Percentiles rank a stretch among this genome's conserved stretches.
phyloP scores from a whole-genome alignment of 345 rosid species.

The Eucalyptus tenuipes region DNA sequence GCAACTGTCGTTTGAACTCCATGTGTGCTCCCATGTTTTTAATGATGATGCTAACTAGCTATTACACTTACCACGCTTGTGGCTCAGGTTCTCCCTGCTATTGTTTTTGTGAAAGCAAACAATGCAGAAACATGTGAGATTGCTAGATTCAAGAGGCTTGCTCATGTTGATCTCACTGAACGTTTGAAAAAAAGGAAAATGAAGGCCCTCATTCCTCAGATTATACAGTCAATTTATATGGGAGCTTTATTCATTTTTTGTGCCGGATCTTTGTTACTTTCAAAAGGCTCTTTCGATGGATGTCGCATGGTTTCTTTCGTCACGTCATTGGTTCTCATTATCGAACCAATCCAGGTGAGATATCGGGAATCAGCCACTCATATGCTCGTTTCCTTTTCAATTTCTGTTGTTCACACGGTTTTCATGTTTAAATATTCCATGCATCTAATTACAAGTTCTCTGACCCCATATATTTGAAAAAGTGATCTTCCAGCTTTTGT shows the following conservation, averaged over 20 bases:
- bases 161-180: conserved; percentile 43
- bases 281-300: conserved; percentile 54
- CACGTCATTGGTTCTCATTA: conserved; percentile 67
- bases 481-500: not conserved
- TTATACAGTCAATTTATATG: conserved; percentile 57
- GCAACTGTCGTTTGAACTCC: not conserved
- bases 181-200: conserved; percentile 73
- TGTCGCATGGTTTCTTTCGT: conserved; percentile 63
- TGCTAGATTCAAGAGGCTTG: conserved; percentile 66
- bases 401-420: not conserved
- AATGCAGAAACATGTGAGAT: conserved; percentile 68
- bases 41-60: not conserved
- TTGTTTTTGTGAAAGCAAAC: conserved; percentile 87
- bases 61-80: not conserved
- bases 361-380: not conserved
- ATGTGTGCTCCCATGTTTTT: not conserved
- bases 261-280: conserved; percentile 57
- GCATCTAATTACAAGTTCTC: not conserved
- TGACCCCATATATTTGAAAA: not conserved
- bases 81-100: conserved; percentile 71
- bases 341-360: conserved; percentile 85
- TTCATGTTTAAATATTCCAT: not conserved
- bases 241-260: conserved; percentile 59
- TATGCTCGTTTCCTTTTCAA: not conserved
- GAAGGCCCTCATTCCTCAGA: conserved; percentile 88